Evolutionary conservation across 1,284 basidiomycete species (phyloP), one percentile per base, ranked within the genome.

Genomic region (Cutaneotrichosporon dermatis): DNA sequence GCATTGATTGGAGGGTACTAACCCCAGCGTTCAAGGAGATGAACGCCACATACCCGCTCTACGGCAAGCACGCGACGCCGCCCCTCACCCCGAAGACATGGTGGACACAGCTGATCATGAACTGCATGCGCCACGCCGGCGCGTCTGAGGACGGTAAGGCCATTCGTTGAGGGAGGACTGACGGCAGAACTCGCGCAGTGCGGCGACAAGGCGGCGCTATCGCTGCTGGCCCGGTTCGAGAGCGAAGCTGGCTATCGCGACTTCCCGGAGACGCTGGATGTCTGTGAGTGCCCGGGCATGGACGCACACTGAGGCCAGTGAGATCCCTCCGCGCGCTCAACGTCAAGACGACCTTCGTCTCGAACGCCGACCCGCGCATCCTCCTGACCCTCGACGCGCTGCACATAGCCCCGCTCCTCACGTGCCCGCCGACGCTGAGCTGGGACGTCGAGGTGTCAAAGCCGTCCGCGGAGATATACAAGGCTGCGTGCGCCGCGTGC

Each of bases 321-420:
- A 55, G 63, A n/a, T 54, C 58, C 10, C 62, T 79, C 10, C 65
- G 58, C 44, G 57, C 60, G 2, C 43, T 76, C 39, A 73, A 72
- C 8, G 58, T 77, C 40, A 71, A 71, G 61, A 75, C 69, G 0
- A 73, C 71, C 1, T 62, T 76, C 16, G 68, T 79, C 2, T 77
- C 76, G 5, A 79, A 79, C 58, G 70, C 77, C 3, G 78, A 79
- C 57, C 72, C 74, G 12, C 65, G 77, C 1, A 78, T 79, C 37
- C 52, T 60, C 36, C 25, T 40, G 48, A 58, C 76, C 1, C 68
- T 79, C n/a, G 54, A 63, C 4, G 65, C 75, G 0, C 66, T 79
- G 8, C 50, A 59, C 0, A 72, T 79, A 25, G 55, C 69, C 1
- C 65, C 69, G 1, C 66, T 72, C 25, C 57, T 79, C 6, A 58